phyloP scores from a whole-genome alignment of 1,284 basidiomycete species.

The Marasmius tenuissimus region DNA sequence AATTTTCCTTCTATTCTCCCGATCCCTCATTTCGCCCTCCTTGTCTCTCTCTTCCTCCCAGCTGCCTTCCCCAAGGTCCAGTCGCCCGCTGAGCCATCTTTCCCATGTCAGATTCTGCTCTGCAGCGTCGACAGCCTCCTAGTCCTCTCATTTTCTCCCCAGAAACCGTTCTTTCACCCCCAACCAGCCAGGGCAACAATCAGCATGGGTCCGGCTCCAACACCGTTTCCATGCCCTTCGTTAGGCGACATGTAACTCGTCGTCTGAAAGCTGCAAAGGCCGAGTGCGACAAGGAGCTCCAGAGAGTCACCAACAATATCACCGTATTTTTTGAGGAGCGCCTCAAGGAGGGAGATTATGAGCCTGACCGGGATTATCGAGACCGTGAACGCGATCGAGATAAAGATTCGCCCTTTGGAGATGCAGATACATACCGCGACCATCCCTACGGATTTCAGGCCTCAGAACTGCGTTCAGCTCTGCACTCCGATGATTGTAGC shows the following conservation, averaged over 20 bases:
- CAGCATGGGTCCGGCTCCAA: conserved; percentile 55
- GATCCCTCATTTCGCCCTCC: conserved; percentile 5
- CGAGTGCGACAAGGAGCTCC: conserved; percentile 93
- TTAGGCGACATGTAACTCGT: conserved; percentile 90
- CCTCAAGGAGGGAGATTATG: conserved; percentile 73
- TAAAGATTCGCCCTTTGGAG: conserved; percentile 13
- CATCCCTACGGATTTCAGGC: conserved; percentile 60
- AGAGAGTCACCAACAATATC: conserved; percentile 90
- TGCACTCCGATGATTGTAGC: conserved; percentile 67
- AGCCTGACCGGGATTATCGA: conserved; percentile 62
- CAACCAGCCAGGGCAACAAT: conserved; percentile 34
- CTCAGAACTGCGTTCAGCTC: conserved; percentile 51
- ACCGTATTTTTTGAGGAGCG: conserved; percentile 93
- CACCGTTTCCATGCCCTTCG: conserved; percentile 87
- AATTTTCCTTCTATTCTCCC: conserved; percentile 20
- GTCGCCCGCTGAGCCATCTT: conserved; percentile 17
- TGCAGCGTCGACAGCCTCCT: conserved; percentile 68
- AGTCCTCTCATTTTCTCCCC: conserved; percentile 77
- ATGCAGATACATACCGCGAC: conserved; percentile 52
- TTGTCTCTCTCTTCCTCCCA: conserved; percentile 7
- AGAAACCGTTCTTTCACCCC: conserved; percentile 57
- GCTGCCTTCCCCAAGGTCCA: conserved; percentile 19
- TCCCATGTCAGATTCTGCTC: conserved; percentile 63
- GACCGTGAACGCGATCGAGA: conserved; percentile 50
- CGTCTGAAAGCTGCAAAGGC: conserved; percentile 93